These are phyloP conservation scores for Blakeslea trispora DNA, from an alignment of 371 early-diverging fungal genomes.

Conservation along the genomic window DNA sequence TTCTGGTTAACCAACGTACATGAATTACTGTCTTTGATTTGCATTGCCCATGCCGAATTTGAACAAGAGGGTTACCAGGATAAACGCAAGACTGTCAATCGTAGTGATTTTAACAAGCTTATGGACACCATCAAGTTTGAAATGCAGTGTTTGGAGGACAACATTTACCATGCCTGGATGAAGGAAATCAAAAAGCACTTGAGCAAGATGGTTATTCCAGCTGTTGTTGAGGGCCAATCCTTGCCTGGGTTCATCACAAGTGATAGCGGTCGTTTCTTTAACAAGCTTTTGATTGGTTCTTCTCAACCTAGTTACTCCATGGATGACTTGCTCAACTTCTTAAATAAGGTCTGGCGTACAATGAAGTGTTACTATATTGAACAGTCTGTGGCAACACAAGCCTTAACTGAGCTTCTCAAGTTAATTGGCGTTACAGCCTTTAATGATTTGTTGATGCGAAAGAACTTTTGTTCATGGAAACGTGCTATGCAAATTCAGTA, in stretches of 20 bases:
- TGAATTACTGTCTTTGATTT: conserved; percentile 77
- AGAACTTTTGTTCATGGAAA: conserved; percentile 89
- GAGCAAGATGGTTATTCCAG: conserved; percentile 90
- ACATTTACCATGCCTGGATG: conserved; percentile 83
- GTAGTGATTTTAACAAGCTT: conserved; percentile 55
- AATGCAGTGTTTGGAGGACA: conserved; percentile 68
- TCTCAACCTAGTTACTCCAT: conserved; percentile 79
- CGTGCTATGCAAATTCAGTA: conserved; percentile 97
- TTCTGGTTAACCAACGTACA: conserved; percentile 97
- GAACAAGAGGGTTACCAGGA: conserved; percentile 36
- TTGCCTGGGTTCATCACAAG: conserved; percentile 89
- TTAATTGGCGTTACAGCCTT: conserved; percentile 91
- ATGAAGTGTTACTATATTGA: conserved; percentile 96
- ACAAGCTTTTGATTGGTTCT: conserved; percentile 73
- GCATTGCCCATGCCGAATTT: conserved; percentile 39
- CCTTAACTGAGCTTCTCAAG: conserved; percentile 86
- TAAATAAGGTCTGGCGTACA: conserved; percentile 89
- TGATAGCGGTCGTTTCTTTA: conserved; percentile 84
- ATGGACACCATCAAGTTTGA: conserved; percentile 66
- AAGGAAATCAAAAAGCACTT: conserved; percentile 92
- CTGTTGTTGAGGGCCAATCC: conserved; percentile 91
- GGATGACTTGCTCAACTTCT: conserved; percentile 88
- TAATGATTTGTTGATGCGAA: conserved; percentile 92
- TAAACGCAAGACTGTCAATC: conserved; percentile 27
- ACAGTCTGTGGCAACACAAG: conserved; percentile 75